A percentile compares a stretch with the other conserved stretches of the same genome.
Evolutionary conservation across 2,329 filamentous ascomycete genomes (phyloP).

Genomic region (Cladosporium halotolerans): DNA sequence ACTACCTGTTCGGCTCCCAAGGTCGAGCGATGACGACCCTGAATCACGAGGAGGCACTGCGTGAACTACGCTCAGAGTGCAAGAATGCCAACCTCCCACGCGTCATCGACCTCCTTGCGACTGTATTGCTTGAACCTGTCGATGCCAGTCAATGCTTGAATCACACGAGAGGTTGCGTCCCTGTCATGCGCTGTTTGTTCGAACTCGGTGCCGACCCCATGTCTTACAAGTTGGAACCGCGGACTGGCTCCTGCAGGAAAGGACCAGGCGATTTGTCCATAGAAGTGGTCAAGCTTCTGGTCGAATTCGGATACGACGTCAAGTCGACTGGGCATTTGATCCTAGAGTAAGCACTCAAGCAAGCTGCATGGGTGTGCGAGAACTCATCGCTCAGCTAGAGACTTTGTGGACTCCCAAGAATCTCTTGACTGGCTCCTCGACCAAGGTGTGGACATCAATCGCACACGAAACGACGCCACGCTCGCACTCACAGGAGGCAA

Average conservation of each 20-base stretch:
- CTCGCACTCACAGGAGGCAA: neutral
- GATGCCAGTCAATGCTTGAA: neutral
- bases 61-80: neutral
- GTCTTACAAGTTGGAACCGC: neutral
- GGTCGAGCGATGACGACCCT: too few species aligned
- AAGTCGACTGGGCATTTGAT: neutral
- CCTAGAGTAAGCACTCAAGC: neutral
- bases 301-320: slow-evolving; percentile 4
- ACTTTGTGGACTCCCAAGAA: slow-evolving; percentile 10
- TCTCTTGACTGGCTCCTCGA: slow-evolving; percentile 15
- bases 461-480: neutral
- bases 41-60: neutral
- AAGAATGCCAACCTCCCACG: neutral
- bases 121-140: neutral
- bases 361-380: neutral
- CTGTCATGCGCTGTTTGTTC: neutral
- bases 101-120: neutral
- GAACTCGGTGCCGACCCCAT: neutral
- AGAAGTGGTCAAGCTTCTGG: neutral
- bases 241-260: neutral
- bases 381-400: neutral
- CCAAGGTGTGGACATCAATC: slow-evolving; percentile 12
- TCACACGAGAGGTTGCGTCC: neutral
- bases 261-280: too few species aligned
- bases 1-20: too few species aligned